A percentile compares a stretch with the other conserved stretches of the same genome.
Conservation (phyloP, 495 filamentous ascomycete species). For the Melanomma pulvis-pyrius region DNA sequence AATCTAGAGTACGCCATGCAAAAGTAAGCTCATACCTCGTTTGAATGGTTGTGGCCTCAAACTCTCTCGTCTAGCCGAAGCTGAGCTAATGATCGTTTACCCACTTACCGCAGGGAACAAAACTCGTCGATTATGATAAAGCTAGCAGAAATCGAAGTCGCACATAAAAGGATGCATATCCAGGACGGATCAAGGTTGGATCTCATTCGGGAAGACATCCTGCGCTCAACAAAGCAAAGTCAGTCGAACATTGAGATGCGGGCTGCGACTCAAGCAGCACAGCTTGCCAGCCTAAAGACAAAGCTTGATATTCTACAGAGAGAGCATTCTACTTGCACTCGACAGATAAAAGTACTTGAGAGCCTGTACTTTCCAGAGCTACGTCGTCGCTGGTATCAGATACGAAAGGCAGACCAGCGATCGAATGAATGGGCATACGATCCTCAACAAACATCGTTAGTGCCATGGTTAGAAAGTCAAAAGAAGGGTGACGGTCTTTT, state of each 20-base stretch:
- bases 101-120: background rate
- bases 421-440: background rate
- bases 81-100: no score
- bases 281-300: background rate
- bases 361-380: background rate
- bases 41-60: no score
- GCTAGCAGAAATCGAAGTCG: background rate
- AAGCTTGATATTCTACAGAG: background rate
- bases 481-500: no score
- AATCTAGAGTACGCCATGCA: no score
- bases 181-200: background rate
- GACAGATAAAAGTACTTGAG: background rate
- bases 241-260: background rate
- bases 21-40: no score
- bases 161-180: background rate
- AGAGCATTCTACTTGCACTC: background rate
- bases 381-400: background rate
- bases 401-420: background rate
- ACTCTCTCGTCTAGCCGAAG: no score
- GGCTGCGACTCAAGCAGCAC: background rate
- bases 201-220: background rate
- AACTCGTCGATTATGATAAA: background rate
- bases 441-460: background rate
- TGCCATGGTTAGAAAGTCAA: background rate
- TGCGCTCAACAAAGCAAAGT: background rate